A percentile compares a stretch with the other conserved stretches of the same genome.
Conservation (phyloP, 2,329 filamentous ascomycete genomes). For the Fusarium sp. region DNA sequence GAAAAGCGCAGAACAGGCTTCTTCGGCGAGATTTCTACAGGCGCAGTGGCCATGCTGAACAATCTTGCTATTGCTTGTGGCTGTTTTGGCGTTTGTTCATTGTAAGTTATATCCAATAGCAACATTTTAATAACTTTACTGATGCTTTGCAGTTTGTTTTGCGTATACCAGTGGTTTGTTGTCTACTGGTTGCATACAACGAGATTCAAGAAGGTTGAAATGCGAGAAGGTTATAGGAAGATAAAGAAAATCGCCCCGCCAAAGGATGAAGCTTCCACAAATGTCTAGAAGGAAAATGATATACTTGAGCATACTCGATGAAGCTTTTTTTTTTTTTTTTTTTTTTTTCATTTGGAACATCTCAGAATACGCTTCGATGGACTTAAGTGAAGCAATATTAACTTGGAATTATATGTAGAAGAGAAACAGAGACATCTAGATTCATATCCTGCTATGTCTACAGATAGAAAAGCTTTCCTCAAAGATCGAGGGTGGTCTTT, state of each 20-base stretch:
- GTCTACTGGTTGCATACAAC: conserved; percentile 24
- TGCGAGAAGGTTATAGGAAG: conserved; percentile 30
- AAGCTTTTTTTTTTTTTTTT: not conserved
- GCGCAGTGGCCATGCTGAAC: conserved; percentile 25
- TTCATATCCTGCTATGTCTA: too few relatives aligned
- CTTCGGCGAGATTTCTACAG: conserved; percentile 14
- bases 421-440: too few relatives aligned
- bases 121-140: fast-evolving
- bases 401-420: too few relatives aligned
- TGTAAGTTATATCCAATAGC: conserved; percentile 1
- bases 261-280: not conserved
- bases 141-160: conserved; percentile 12
- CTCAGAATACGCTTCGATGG: too few relatives aligned
- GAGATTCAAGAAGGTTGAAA: conserved; percentile 24
- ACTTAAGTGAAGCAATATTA: too few relatives aligned
- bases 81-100: conserved; percentile 36
- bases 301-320: not conserved
- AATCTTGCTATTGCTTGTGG: conserved; percentile 36
- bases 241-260: conserved; percentile 18
- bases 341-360: too few relatives aligned
- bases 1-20: conserved; percentile 11
- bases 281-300: not conserved
- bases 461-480: not conserved
- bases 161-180: conserved; percentile 30
- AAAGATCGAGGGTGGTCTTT: not conserved